These are phyloP conservation scores for Garcia nutans DNA, from an alignment of 345 rosid species.

Conservation along the genomic window DNA sequence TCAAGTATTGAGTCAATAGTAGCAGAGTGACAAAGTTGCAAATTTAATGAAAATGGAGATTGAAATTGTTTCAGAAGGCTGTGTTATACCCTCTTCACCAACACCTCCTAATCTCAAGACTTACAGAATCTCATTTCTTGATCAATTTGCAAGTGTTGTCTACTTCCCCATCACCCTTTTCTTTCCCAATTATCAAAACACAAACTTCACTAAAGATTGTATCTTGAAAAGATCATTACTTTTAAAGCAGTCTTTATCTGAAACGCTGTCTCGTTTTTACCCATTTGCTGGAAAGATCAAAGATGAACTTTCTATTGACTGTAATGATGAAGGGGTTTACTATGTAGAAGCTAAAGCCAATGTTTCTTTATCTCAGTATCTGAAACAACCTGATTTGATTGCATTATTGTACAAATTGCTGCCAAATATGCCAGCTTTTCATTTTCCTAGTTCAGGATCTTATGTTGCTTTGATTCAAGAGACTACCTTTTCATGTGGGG, in stretches of 20 bases:
- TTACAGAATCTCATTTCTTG: constrained; percentile 9
- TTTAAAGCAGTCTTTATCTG: constrained; percentile 16
- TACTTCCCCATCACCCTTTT: constrained; percentile 1
- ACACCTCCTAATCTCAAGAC: constrained; percentile 3
- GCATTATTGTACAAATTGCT: constrained; percentile 12
- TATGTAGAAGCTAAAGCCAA: constrained; percentile 12
- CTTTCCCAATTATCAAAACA: not conserved
- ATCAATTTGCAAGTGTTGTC: constrained; percentile 1
- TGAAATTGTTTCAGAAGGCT: not conserved
- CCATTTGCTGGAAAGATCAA: constrained; percentile 16
- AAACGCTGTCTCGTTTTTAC: constrained; percentile 10
- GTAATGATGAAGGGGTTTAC: constrained; percentile 10
- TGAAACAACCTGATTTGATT: constrained; percentile 13
- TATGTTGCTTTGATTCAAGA: constrained; percentile 20
- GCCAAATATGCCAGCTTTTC: not conserved
- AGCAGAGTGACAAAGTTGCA: not conserved
- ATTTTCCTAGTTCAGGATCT: not conserved
- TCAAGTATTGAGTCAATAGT: no score
- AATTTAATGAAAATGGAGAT: constrained; percentile 7
- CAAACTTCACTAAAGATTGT: not conserved
- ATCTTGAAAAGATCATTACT: not conserved
- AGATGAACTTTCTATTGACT: constrained; percentile 12
- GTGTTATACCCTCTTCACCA: constrained; percentile 15
- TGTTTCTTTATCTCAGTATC: constrained; percentile 5
- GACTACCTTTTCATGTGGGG: constrained; percentile 41